Base-by-base conservation (phyloP, 2,329 filamentous ascomycete species). In the Sporothrix sp. region DNA sequence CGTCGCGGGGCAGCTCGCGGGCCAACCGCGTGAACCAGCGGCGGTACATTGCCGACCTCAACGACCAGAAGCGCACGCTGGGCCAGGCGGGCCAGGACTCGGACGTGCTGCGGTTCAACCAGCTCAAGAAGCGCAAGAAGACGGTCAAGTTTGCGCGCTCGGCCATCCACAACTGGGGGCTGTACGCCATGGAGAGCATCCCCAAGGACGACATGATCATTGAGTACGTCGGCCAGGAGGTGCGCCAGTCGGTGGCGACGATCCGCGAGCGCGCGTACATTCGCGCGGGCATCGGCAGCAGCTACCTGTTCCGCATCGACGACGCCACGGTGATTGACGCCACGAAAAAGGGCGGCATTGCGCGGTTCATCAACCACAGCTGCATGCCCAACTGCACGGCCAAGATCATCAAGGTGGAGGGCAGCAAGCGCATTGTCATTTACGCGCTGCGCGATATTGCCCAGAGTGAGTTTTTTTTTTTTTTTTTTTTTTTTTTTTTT, bases 51-150 rank as follows among this genome's bases (percentile, higher is more conserved):
- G 93, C 93, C 50, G 93, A 97, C 62, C 84, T 98, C 59, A 95
- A 95, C 64, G 87, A 93, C 40, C 90, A 96, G 66, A 95, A 95
- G 72, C 88, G 88, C 69, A 85, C 83, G 11, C 76, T 88, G 18
- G 85, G 84, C 48, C 79, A 81, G 56, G 90, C 88, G 18, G 85
- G 84, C 48, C 79, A 81, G 56, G 90, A 95, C 58, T 87, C 89
- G 50, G 91, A 96, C 61, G 88, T 93, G 27, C 80, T 98, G 61
- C 86, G 91, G 52, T 98, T 98, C 77, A 98, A 98, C 68, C 93
- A 97, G 71, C 82, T 98, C 52, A 96, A 97, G 77, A 98, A 97
- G 71, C 86, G 93, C 55, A 98, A 97, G 81, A 98, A 98, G 74
- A 90, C 91, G 1, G 93, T 98, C 65, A 93, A 94, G 65, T 98